These are phyloP conservation scores for Penicillium manginii DNA, from an alignment of 495 filamentous ascomycete genomes.

Conservation along the genomic window DNA sequence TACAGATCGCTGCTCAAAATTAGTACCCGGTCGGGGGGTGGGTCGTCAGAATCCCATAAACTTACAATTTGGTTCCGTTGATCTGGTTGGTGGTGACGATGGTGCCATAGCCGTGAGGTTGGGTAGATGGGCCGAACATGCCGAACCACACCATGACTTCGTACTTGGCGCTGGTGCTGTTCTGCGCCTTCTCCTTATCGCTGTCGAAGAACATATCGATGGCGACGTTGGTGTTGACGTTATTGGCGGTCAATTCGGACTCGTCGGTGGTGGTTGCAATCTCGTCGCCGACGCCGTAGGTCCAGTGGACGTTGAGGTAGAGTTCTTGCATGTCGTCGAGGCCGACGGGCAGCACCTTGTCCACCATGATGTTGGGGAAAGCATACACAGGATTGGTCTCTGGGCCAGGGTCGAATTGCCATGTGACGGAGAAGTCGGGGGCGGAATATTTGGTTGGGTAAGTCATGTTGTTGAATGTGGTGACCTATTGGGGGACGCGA, in stretches of 20 bases:
- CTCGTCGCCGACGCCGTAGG: slow-evolving; percentile 38
- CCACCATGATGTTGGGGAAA: slow-evolving; percentile 42
- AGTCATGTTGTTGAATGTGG: slow-evolving; percentile 37
- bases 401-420: slow-evolving; percentile 34
- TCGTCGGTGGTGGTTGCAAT: slow-evolving; percentile 19
- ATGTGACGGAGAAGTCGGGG: slow-evolving; percentile 41
- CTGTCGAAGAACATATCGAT: slow-evolving; percentile 51
- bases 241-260: slow-evolving; percentile 14
- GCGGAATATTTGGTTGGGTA: slow-evolving; percentile 36
- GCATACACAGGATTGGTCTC: slow-evolving; percentile 37
- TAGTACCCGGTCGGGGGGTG: background rate
- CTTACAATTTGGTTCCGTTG: slow-evolving; percentile 40
- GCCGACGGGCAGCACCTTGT: slow-evolving; percentile 26
- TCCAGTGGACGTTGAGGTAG: slow-evolving; percentile 38
- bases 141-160: slow-evolving; percentile 54
- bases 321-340: slow-evolving; percentile 26
- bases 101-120: slow-evolving; percentile 30
- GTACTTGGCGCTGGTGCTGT: slow-evolving; percentile 36
- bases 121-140: slow-evolving; percentile 22
- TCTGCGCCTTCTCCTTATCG: slow-evolving; percentile 27
- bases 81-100: slow-evolving; percentile 20
- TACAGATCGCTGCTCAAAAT: slow-evolving; percentile 33
- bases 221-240: slow-evolving; percentile 45
- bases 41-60: slow-evolving; percentile 1
- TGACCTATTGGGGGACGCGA: slow-evolving; percentile 28